These are phyloP conservation scores for Fraxinus sp. DNA, from an alignment of 305 asterid genomes.

Conservation along the genomic window DNA sequence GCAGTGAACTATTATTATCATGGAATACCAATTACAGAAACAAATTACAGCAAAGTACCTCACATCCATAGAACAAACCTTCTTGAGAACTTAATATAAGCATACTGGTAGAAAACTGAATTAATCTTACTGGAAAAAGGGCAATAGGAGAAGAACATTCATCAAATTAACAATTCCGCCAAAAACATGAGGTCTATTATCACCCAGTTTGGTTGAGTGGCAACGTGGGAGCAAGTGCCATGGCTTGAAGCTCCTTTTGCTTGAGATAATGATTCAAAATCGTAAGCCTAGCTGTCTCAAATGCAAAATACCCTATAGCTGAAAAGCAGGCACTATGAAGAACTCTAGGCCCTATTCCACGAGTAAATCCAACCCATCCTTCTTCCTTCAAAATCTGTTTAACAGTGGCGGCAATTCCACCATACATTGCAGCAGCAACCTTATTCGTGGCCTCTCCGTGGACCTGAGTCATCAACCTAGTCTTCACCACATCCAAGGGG, in stretches of 20 bases:
- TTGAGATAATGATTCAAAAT: constrained; percentile 65
- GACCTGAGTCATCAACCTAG: constrained; percentile 90
- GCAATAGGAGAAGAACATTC: neutral
- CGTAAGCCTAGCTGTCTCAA: constrained; percentile 87
- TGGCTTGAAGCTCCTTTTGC: constrained; percentile 55
- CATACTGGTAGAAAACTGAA: neutral
- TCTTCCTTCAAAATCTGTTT: constrained; percentile 83
- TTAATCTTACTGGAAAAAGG: neutral
- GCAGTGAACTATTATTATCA: neutral
- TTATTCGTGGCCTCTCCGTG: constrained; percentile 63
- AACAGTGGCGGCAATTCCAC: constrained; percentile 57
- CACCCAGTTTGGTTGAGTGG: constrained; percentile 31
- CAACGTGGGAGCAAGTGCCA: constrained; percentile 27
- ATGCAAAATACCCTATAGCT: constrained; percentile 90
- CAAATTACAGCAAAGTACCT: neutral
- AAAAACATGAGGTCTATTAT: neutral
- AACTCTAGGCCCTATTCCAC: constrained; percentile 97
- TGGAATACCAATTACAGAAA: neutral
- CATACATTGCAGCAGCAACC: constrained; percentile 59
- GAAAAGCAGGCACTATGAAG: constrained; percentile 88
- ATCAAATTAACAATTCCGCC: neutral
- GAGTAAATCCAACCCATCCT: constrained; percentile 90
- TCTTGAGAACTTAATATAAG: neutral
- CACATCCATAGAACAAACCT: neutral
- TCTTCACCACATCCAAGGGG: constrained; percentile 91